Evolutionary conservation across 202 grass and related monocot genomes (phyloP), one percentile per base, ranked within the genome.

Genomic region (Panicum virgatum): DNA sequence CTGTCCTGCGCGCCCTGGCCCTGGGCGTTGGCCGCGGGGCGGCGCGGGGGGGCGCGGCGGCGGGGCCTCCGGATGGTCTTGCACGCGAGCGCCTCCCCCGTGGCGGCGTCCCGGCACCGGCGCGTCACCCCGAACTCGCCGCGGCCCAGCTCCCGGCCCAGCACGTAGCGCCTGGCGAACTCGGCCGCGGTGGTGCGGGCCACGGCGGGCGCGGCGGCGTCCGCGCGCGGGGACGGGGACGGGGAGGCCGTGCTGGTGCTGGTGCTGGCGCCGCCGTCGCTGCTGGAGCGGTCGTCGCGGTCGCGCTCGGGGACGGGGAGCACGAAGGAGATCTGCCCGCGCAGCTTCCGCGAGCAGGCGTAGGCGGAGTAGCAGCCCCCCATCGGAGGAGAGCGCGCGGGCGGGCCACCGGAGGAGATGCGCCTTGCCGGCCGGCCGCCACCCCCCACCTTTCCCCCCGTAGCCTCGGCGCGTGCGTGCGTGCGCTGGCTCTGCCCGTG

Each of bases 81-180:
- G 92, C 94, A 97, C 3, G 94, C 94, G 60, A 89, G 82, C 20
- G 79, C 30, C 75, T 90, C 89, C 1, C 92, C 90, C 0, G 92
- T 94, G 66, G 37, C 61, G 3, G 60, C 87, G 77, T 94, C 88
- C 1, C 22, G 47, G 81, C 94, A 97, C 7, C 90, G 88, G 9
- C 90, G 83, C 25, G 92, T 92, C 9, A 94, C 90, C 6, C 94
- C 94, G 73, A 97, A 97, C 92, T 97, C 94, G 2, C 94, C 94
- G 4, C 94, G 90, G 3, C 94, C 92, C 0, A 97, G 92, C 79
- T 97, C 94, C 72, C 43, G 29, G 14, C 94, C 95, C 26, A 94
- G 73, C 20, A 67, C 44, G 89, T 89, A 94, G 27, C 83, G 78
- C 26, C 73, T 66, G 30, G 30, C 78, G 78, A 89, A 89, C 72